Conservation (phyloP, 164 flowering plant genomes). For the Nymphaea colorata region DNA sequence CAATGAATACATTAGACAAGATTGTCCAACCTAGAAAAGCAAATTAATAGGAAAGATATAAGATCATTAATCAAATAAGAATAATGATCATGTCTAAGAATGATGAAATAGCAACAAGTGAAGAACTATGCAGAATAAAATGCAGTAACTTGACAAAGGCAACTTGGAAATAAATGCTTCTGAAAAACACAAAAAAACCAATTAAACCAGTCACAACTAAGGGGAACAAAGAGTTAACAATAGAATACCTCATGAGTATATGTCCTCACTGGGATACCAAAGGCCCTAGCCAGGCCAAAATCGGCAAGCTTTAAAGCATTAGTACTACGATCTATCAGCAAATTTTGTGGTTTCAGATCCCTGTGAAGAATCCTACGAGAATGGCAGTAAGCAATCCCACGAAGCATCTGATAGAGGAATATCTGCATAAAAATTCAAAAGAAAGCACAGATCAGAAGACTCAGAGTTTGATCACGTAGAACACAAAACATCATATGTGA, state of each 20-base stretch:
- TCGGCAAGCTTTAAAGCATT: conserved; percentile 85
- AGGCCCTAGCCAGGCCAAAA: conserved; percentile 87
- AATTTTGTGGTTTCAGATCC: conserved; percentile 83
- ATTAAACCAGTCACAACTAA: too few species aligned
- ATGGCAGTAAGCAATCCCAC: conserved; percentile 87
- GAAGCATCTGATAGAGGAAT: conserved; percentile 75
- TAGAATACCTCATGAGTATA: conserved; percentile 76
- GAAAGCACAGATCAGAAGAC: neutral
- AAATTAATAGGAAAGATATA: too few species aligned
- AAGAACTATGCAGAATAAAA: neutral
- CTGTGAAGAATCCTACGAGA: conserved; percentile 87
- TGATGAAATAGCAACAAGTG: neutral
- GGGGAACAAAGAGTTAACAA: neutral
- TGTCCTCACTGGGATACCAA: conserved; percentile 87
- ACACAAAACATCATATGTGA: too few species aligned
- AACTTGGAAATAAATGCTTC: too few species aligned
- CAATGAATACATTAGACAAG: neutral
- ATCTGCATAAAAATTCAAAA: conserved; percentile 25
- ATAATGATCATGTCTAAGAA: too few species aligned
- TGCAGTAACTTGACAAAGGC: neutral
- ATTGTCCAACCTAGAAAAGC: too few species aligned
- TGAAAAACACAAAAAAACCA: too few species aligned
- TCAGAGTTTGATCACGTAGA: too few species aligned
- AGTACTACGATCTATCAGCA: conserved; percentile 71
- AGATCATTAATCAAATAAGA: too few species aligned